These are phyloP conservation scores for Moesziomyces globuligerus DNA, from an alignment of 1,284 basidiomycete species.

Conservation along the genomic window DNA sequence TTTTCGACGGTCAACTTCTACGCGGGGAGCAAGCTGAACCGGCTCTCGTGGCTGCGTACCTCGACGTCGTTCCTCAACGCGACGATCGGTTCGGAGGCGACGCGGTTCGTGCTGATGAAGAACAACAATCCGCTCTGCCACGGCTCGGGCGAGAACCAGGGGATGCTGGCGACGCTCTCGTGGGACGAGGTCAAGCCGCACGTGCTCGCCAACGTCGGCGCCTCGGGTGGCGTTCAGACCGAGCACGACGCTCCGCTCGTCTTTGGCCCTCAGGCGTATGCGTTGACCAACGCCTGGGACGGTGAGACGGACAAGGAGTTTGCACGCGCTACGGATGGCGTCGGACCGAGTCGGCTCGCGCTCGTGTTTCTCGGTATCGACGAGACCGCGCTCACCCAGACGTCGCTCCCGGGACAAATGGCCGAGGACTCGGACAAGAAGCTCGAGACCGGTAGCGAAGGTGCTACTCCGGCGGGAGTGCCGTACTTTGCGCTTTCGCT, in stretches of 20 bases:
- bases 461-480: conserved; percentile 40
- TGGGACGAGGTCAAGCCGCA: conserved; percentile 63
- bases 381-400: conserved; percentile 22
- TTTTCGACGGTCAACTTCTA: conserved; percentile 62
- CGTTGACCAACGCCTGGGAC: conserved; percentile 11
- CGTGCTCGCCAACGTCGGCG: conserved; percentile 41
- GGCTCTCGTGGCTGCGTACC: conserved; percentile 65
- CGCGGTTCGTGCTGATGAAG: conserved; percentile 65
- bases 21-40: conserved; percentile 58
- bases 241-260: conserved; percentile 20
- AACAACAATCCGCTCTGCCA: conserved; percentile 64
- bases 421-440: conserved; percentile 13
- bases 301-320: conserved; percentile 33
- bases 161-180: conserved; percentile 53
- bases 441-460: conserved; percentile 8
- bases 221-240: conserved; percentile 23
- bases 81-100: conserved; percentile 56
- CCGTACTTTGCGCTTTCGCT: conserved; percentile 65
- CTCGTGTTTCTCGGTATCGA: conserved; percentile 63
- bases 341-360: conserved; percentile 47
- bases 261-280: conserved; percentile 57
- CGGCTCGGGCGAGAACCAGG: conserved; percentile 26
- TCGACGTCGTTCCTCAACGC: conserved; percentile 65
- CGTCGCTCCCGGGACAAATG: conserved; percentile 43
- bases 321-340: conserved; percentile 39